Evolutionary conservation across 768 basidiomycete genomes (phyloP), one percentile per base, ranked within the genome.

Genomic region (Xerocomellus intermedius): DNA sequence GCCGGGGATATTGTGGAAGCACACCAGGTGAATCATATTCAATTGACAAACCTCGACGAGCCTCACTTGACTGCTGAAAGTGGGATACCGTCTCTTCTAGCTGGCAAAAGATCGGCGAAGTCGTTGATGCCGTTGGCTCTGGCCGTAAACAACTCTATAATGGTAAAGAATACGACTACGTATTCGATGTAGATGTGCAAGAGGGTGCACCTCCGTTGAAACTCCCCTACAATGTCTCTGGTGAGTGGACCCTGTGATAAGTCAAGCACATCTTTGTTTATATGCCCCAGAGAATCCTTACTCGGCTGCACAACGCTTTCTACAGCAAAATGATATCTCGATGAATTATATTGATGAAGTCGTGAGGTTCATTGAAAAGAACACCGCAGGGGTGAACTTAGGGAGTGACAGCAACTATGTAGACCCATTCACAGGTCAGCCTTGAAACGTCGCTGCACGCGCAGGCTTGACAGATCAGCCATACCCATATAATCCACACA

Each of bases 111-210:
- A 85, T 98, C 33, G 97, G 97, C 22, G 89, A 95, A 62, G 95
- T 98, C 6, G 94, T 95, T 5, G 97, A 97, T 66, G 95, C 94
- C 19, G 89, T 96, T 48, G 91, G 94, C 22, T 84, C 87, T 35
- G 84, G 84, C n/a, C 80, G 93, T 54, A 95, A 91, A 72, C 91
- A 95, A 71, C 79, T 97, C n/a, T 88, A 89, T 66, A 73, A 94
- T 62, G 97, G 97, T 17, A 87, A 87, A 66, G 96, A 98, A 73
- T 99, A 95, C 66, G 97, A 99, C 73, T 97, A 97, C 65, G 96
- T 99, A n/a, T 98, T 98, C 65, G 95, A 97, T 66, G 95, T 99
- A 35, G 97, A 98, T 65, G 87, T 98, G 26, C 82, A 92, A 65
- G 96, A 97, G 56, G 95, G 94, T 3, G 85, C 83, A 16, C 95